These are phyloP conservation scores for Phytophthora idaei DNA, from an alignment of 352 stramenopile genomes.

Conservation along the genomic window DNA sequence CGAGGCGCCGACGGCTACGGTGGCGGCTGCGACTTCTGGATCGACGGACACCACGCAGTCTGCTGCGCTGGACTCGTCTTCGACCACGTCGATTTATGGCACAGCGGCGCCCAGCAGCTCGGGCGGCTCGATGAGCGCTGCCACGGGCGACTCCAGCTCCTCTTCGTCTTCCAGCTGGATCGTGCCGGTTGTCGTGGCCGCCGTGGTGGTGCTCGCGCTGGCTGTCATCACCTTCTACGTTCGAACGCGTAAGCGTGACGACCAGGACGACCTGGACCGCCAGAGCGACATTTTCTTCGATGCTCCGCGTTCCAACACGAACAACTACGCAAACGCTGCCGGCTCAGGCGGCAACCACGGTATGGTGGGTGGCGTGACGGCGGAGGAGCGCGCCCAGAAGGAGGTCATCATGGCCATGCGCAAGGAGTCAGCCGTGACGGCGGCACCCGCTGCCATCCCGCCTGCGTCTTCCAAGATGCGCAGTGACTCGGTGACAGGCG, in stretches of 20 bases:
- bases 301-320: slow-evolving; percentile 59
- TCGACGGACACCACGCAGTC: slow-evolving; percentile 32
- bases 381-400: slow-evolving; percentile 33
- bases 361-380: slow-evolving; percentile 16
- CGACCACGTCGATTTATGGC: slow-evolving; percentile 54
- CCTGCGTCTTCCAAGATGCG: slow-evolving; percentile 40
- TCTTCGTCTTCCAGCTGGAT: slow-evolving; percentile 52
- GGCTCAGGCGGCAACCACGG: slow-evolving; percentile 22
- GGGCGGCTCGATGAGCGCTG: slow-evolving; percentile 18
- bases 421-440: slow-evolving; percentile 35
- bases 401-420: slow-evolving; percentile 34
- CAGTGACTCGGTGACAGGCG: slow-evolving; percentile 42
- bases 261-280: slow-evolving; percentile 59
- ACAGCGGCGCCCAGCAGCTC: slow-evolving; percentile 43
- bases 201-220: slow-evolving; percentile 57
- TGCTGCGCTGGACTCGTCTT: slow-evolving; percentile 42
- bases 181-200: slow-evolving; percentile 61
- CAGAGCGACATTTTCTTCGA: slow-evolving; percentile 70
- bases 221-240: slow-evolving; percentile 70
- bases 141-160: slow-evolving; percentile 29
- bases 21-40: slow-evolving; percentile 26
- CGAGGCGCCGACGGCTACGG: slow-evolving; percentile 15
- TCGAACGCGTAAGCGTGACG: slow-evolving; percentile 45
- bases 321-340: slow-evolving; percentile 41
- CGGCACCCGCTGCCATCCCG: slow-evolving; percentile 24